These are phyloP conservation scores for Mycosphaerella sp. DNA, from an alignment of 2,329 filamentous ascomycete species.

Conservation along the genomic window DNA sequence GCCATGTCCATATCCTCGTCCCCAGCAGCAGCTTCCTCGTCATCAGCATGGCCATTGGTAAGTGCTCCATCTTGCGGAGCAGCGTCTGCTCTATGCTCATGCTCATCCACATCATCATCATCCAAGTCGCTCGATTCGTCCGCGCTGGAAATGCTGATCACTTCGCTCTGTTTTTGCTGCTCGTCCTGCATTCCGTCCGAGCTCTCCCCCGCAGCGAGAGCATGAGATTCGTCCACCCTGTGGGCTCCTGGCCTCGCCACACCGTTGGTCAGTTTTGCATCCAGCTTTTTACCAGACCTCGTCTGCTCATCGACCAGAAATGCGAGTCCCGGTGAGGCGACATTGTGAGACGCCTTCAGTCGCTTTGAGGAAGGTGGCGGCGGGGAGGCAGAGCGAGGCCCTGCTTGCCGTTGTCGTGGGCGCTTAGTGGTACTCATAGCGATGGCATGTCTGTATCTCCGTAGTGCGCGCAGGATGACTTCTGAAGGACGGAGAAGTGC, in stretches of 20 bases:
- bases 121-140: constrained; percentile 34
- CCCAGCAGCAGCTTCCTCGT: constrained; percentile 26
- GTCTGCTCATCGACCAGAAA: constrained; percentile 35
- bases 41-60: constrained; percentile 27
- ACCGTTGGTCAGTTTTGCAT: constrained; percentile 49
- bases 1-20: constrained; percentile 26
- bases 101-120: constrained; percentile 24
- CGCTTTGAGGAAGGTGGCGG: constrained; percentile 29
- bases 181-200: constrained; percentile 34
- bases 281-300: constrained; percentile 35
- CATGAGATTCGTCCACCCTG: constrained; percentile 53
- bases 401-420: constrained; percentile 26
- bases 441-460: constrained; percentile 21
- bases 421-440: constrained; percentile 35
- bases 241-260: constrained; percentile 46
- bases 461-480: not conserved
- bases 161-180: constrained; percentile 24
- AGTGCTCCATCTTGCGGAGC: constrained; percentile 2
- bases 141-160: constrained; percentile 46
- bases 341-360: constrained; percentile 33
- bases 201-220: constrained; percentile 42
- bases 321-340: constrained; percentile 26
- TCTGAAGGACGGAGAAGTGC: not conserved
- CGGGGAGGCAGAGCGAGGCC: constrained; percentile 27
- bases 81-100: constrained; percentile 9